Evolutionary conservation across 1,284 basidiomycete species (phyloP).

Genomic region (Moesziomyces globuligerus): DNA sequence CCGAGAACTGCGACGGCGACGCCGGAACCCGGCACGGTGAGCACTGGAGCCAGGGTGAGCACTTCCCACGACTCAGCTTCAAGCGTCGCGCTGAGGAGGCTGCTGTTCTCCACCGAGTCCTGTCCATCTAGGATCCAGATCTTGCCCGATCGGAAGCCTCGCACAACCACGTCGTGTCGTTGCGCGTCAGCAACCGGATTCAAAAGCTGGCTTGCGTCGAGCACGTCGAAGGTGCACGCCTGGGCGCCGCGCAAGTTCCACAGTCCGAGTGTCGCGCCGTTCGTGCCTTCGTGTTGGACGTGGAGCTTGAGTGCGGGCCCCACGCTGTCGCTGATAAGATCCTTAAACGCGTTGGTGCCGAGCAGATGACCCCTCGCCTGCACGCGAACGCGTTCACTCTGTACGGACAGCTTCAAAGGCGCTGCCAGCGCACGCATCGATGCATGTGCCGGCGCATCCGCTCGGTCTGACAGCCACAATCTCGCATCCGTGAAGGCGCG

Average conservation of each 20-base stretch:
- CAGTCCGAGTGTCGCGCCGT: constrained; percentile 16
- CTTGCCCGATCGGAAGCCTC: constrained; percentile 19
- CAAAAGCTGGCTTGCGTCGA: constrained; percentile 4
- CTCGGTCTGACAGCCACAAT: constrained; percentile 35
- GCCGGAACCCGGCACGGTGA: constrained; percentile 7
- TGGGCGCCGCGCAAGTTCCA: constrained; percentile 29
- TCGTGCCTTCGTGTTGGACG: constrained; percentile 19
- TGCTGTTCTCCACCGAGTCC: neutral
- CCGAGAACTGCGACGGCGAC: constrained; percentile 23
- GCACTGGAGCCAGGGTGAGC: constrained; percentile 13
- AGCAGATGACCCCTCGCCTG: constrained; percentile 15
- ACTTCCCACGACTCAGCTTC: constrained; percentile 30
- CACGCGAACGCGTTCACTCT: neutral
- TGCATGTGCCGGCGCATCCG: constrained; percentile 11
- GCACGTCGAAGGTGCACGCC: constrained; percentile 13
- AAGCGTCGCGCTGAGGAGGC: constrained; percentile 3
- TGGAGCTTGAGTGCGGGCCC: constrained; percentile 31
- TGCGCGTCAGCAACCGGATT: no score
- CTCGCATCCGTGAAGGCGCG: constrained; percentile 53
- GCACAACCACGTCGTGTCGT: constrained; percentile 1
- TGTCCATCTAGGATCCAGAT: constrained; percentile 7
- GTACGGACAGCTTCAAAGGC: constrained; percentile 4
- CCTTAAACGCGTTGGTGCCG: constrained; percentile 9
- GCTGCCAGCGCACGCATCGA: constrained; percentile 15
- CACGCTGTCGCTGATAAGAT: constrained; percentile 14